Evolutionary conservation across 2,329 filamentous ascomycete species (phyloP), one percentile per base, ranked within the genome.

Genomic region (Tolypocladium endophyticum): DNA sequence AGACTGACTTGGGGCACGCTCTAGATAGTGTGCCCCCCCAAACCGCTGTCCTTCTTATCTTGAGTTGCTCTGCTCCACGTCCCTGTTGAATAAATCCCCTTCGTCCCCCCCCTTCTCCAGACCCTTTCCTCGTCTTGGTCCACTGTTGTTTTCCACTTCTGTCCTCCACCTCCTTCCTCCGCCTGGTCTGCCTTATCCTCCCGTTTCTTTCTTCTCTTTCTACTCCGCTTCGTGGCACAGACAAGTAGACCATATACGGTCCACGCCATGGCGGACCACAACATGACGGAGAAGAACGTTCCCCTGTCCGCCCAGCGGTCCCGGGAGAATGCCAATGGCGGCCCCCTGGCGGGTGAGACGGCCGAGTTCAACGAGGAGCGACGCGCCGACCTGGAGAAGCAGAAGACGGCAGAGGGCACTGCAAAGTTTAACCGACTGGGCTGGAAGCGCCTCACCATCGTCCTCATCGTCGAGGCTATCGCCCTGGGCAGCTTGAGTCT

Each of bases 381-480:
- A 58, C 65, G 71, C 56, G 66, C 67, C 59, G 77, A 80, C 62
- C 64, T 76, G 47, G 79, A 81, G 69, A 76, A 77, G 68, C 74
- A 77, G 62, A 80, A 78, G 66, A 72, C 72, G 16, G 73, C 72
- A 8, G 67, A 77, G 64, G 80, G 79, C 59, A 68, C 72, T 56
- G 77, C 76, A 18, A 75, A 80, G 59, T 83, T 83, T 68, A 72
- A 80, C 62, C 77, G 78, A 47, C 75, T 83, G 28, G 81, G 81
- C 58, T 83, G 81, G 81, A 83, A 82, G 68, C 79, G 81, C 16
- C 74, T 83, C 39, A 81, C 80, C 2, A 71, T 83, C 28, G 76
- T 83, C 35, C 74, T 83, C 61, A 81, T 83, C 61, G 81, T 83
- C 65, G 80, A 82, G 70, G 81, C 81, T 59, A 81, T 83, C 62